Evolutionary conservation across 495 filamentous ascomycete genomes (phyloP).

Genomic region (Hypoxylon perforatum): DNA sequence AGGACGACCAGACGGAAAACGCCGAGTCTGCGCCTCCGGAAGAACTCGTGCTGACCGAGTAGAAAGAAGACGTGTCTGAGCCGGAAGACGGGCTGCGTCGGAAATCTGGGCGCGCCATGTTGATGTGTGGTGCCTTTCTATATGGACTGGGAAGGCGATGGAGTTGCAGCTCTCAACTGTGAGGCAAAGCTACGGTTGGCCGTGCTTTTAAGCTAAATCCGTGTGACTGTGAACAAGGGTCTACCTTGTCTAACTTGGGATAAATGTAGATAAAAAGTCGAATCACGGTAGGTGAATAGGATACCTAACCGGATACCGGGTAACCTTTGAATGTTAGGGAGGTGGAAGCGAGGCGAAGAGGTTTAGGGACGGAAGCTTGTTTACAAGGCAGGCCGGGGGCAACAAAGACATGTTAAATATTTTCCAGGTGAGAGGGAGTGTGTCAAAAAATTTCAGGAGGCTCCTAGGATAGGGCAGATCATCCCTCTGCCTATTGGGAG

Average conservation of each 20-base stretch:
- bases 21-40: constrained; percentile 30
- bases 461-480: constrained; percentile 29
- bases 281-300: neutral
- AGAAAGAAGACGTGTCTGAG: constrained; percentile 43
- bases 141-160: neutral
- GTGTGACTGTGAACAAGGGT: constrained; percentile 13
- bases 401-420: constrained; percentile 38
- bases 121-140: constrained; percentile 19
- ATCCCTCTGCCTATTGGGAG: constrained; percentile 39
- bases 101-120: constrained; percentile 11
- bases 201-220: constrained; percentile 13
- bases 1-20: constrained; percentile 43
- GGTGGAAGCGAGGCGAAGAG: constrained; percentile 24
- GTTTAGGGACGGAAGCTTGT: constrained; percentile 15
- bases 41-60: constrained; percentile 27
- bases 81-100: constrained; percentile 24
- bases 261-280: constrained; percentile 14
- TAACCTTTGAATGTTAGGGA: constrained; percentile 6
- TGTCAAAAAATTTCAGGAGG: constrained; percentile 24
- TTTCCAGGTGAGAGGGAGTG: constrained; percentile 14
- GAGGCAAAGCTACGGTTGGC: neutral
- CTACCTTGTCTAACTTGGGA: constrained; percentile 27
- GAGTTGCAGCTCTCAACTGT: neutral
- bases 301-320: too few relatives aligned
- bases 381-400: constrained; percentile 5